These are phyloP conservation scores for Diaporthe citriasiana DNA, from an alignment of 2,329 filamentous ascomycete species.

Conservation along the genomic window DNA sequence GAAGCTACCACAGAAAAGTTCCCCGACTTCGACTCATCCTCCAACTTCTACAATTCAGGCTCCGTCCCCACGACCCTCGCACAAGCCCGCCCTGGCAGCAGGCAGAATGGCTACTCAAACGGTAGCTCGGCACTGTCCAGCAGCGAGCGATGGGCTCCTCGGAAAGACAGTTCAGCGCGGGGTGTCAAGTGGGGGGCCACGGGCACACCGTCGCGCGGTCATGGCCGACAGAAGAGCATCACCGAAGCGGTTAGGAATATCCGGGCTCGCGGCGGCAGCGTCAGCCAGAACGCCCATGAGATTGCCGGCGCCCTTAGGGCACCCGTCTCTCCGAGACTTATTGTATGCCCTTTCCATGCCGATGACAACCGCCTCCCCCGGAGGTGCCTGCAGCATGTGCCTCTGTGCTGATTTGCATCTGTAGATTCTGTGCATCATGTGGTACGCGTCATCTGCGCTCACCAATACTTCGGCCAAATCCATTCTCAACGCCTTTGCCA, in stretches of 20 bases:
- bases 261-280: constrained; percentile 83
- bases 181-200: constrained; percentile 49
- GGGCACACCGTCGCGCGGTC: constrained; percentile 57
- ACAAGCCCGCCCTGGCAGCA: constrained; percentile 35
- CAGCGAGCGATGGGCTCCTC: constrained; percentile 73
- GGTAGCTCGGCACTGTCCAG: constrained; percentile 46
- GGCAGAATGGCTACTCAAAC: constrained; percentile 50
- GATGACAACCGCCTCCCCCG: not conserved
- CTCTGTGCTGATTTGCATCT: constrained; percentile 48
- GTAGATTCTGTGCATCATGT: constrained; percentile 86
- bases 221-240: constrained; percentile 86
- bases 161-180: constrained; percentile 62
- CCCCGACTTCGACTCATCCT: constrained; percentile 65
- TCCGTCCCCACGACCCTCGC: constrained; percentile 22
- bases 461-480: constrained; percentile 99
- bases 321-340: constrained; percentile 87
- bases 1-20: constrained; percentile 67
- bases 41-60: constrained; percentile 8
- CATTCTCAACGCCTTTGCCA: constrained; percentile 91
- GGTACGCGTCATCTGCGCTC: constrained; percentile 95
- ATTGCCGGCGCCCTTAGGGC: constrained; percentile 91
- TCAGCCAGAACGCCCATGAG: constrained; percentile 94
- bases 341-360: constrained; percentile 70
- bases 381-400: constrained; percentile 27
- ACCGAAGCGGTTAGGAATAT: constrained; percentile 90